Evolutionary conservation across 345 rosid genomes (phyloP), one percentile per base, ranked within the genome.

Genomic region (Camelina laxa): DNA sequence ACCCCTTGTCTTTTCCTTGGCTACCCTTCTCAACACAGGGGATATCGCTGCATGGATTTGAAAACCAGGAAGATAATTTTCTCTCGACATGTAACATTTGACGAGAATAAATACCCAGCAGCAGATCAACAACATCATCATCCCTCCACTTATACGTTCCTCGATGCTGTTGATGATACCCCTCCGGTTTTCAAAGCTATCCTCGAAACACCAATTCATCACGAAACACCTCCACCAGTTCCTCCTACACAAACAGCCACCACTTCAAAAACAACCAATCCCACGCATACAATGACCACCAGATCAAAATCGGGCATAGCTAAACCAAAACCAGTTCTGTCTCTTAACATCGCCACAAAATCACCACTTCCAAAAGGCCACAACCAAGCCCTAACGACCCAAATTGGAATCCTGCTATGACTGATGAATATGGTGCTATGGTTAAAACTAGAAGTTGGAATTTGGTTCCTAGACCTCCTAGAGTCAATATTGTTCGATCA

Each of bases 331-430:
- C 53, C 16, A 0, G 3, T 48, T 8, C 0, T 48, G 0, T 16
- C 53, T 0, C 53, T 48, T 1, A 21, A 21, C 4, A 0, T 33
- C 3, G 6, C 3, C 1, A 2, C 22, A 0, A 16, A 48, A 0
- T 48, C 53, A 0, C 22, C 53, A 7, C 4, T 48, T 16, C 53
- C 36, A 33, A 33, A 33, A 33, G 2, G 36, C 12, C 53, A 48
- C 1, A 7, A 6, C 0, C 21, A 48, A 0, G 53, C 53, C 11
- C 9, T 47, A 0, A 3, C 2, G 20, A 47, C 2, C 51, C 51
- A 0, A 16, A 47, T 10, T 47, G 51, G 51, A n/a, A 6, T 0
- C 21, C 51, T 0, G 21, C 21, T 0, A 47, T 47, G 51, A 6
- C 0, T 0, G 51, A 47, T 7, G 51, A 47, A 16, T 0, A 6